Base-by-base conservation (phyloP, 75 land plant species). In the Selaginella tamariscina region DNA sequence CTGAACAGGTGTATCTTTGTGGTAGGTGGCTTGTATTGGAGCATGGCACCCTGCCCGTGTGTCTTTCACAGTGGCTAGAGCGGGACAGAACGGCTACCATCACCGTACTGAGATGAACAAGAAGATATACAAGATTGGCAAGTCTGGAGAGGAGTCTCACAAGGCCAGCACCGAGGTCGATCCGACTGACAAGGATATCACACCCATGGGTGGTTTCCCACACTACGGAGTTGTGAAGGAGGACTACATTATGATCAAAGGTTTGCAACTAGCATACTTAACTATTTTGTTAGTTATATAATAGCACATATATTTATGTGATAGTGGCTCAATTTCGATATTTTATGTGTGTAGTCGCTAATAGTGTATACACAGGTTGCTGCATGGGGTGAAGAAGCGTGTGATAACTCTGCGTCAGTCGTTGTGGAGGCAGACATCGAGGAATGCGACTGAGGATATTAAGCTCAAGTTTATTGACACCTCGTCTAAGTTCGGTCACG, bases 11-110 rank as follows among this genome's bases (percentile, higher is more conserved):
- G n/a, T n/a, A n/a, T n/a, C n/a, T n/a, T n/a, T n/a, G n/a, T n/a
- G n/a, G n/a, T n/a, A n/a, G n/a, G 93, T 88, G 2, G 85, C 93
- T 31, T 88, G 88, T 80, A 88, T 88, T 70, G 88, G 93, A 63
- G 93, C 93, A 0, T 88, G 93, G 92, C 92, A 88, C 68, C 95
- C 95, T 27, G 95, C 95, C 23, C 83, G 95, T 68, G 95, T 89
- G 32, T 89, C 95, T 2, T 89, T 75, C 77, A 88, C 92, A 2
- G 86, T 88, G 66, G 85, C 92, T 31, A 81, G 92, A 69, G 93
- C 93, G 71, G 88, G 93, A 23, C 93, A 85, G 73, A 88, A 84
- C 56, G 93, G 93, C 29, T 85, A 88, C 56, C 93, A 85, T 70
- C 93, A 88, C 56, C 76, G 93, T 22, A 88, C 88, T 5, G 93